Evolutionary conservation across 2,329 filamentous ascomycete species (phyloP), one percentile per base, ranked within the genome.

Genomic region (Aspergillus sp.): DNA sequence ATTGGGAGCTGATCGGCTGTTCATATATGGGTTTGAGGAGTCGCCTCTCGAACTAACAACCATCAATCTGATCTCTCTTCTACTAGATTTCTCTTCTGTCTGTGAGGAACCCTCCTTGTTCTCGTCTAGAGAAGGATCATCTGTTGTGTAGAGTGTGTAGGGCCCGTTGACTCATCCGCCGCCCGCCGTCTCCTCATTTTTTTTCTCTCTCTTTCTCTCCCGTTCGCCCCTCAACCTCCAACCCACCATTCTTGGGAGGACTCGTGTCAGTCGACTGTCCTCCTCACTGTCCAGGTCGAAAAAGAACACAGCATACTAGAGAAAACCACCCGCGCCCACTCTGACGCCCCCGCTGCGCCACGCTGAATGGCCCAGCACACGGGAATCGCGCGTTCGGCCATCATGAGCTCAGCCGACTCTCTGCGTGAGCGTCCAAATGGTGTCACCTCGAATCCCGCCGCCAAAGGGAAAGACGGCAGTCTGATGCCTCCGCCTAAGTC

Each of bases 341-440:
- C 49, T 48, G 38, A 45, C 51, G 58, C 58, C 56, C 55, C 58
- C 58, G 54, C 59, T 52, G 56, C 58, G 53, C 52, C 35, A 46
- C 52, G 56, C 59, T 65, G 65, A 62, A 71, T 71, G 67, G 64
- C 73, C 64, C 75, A 79, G 62, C 77, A 78, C 65, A 79, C 77
- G 48, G 63, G 67, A 54, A 74, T 78, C 60, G 78, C 79, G 46
- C 75, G 76, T 67, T 74, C 74, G 61, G 76, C 76, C 62, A 76
- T 79, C 64, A 78, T 79, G 73, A 76, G 72, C 33, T 40, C 46
- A 16, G 46, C 46, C 20, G 17, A 35, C 20, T 20, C 55, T 66
- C 66, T 56, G 65, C 66, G 45, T 54, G 57, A 14, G 49, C 58
- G 13, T 59, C 61, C 41, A 57, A 60, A 19, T 53, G 61, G 55